These are phyloP conservation scores for Entoloma clypeatum DNA, from an alignment of 1,284 basidiomycete genomes.

Conservation along the genomic window DNA sequence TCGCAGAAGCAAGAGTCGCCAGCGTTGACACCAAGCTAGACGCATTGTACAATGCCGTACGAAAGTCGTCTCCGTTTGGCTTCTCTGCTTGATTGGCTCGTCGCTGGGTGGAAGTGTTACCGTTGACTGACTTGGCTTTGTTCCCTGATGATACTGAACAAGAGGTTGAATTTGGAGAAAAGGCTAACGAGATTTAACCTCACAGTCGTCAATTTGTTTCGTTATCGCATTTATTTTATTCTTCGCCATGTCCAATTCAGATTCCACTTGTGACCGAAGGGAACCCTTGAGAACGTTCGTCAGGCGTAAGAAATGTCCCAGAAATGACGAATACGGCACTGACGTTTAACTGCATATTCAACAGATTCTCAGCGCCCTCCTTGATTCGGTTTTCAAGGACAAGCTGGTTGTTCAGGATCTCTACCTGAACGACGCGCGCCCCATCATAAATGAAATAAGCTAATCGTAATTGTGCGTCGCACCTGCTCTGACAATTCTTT, in stretches of 20 bases:
- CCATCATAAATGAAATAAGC: background rate
- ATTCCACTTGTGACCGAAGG: conserved; percentile 69
- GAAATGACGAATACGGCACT: conserved; percentile 19
- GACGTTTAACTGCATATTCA: conserved; percentile 65
- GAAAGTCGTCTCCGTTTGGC: conserved; percentile 57
- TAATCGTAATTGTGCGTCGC: conserved; percentile 6
- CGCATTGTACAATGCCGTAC: conserved; percentile 62
- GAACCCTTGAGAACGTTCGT: conserved; percentile 48
- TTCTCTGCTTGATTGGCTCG: conserved; percentile 33
- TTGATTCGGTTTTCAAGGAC: conserved; percentile 74
- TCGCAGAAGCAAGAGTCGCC: conserved; percentile 41
- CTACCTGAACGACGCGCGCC: conserved; percentile 44
- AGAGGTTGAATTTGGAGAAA: conserved; percentile 8
- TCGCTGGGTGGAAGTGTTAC: conserved; percentile 29
- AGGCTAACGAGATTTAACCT: conserved; percentile 16
- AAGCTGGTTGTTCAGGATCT: conserved; percentile 62
- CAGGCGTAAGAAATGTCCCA: conserved; percentile 13
- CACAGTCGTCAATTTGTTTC: conserved; percentile 60
- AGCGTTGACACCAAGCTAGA: conserved; percentile 53
- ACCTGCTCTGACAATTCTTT: conserved; percentile 45
- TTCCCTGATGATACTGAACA: conserved; percentile 37
- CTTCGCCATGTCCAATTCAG: conserved; percentile 71
- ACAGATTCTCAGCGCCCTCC: conserved; percentile 81
- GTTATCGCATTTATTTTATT: conserved; percentile 66
- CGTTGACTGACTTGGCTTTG: conserved; percentile 34